phyloP scores from a whole-genome alignment of 2,329 filamentous ascomycete species.

The Kalmusia sp. region DNA sequence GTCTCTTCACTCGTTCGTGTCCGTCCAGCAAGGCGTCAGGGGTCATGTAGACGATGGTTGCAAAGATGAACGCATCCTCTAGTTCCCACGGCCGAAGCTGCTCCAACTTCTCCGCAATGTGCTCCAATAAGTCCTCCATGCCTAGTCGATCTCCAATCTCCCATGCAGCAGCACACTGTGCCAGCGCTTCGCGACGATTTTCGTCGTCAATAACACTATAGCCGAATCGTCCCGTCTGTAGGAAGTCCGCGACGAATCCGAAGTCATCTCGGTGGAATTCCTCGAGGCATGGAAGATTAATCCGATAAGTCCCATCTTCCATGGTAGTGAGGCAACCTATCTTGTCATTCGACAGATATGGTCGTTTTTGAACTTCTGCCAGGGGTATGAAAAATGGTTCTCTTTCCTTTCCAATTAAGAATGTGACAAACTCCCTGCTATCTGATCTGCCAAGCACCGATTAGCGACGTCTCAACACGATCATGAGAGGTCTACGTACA shows the following conservation, averaged over 20 bases:
- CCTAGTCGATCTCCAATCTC: conserved; percentile 22
- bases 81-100: conserved; percentile 15
- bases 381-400: conserved; percentile 19
- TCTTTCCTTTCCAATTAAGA: conserved; percentile 24
- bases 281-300: conserved; percentile 22
- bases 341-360: conserved; percentile 22
- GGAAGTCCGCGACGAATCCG: conserved; percentile 29
- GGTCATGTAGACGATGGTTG: conserved; percentile 21
- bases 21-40: conserved; percentile 1
- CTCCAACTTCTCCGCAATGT: conserved; percentile 30
- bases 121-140: conserved; percentile 36
- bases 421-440: conserved; percentile 28
- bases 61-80: conserved; percentile 22
- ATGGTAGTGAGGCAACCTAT: conserved; percentile 18
- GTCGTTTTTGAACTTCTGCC: conserved; percentile 17
- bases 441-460: conserved; percentile 11
- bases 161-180: conserved; percentile 33
- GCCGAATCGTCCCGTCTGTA: conserved; percentile 30
- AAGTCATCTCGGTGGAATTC: conserved; percentile 31
- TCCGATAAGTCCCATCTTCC: conserved; percentile 22
- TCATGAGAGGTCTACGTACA: conserved; percentile 20
- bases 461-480: not conserved
- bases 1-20: conserved; percentile 19
- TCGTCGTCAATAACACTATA: conserved; percentile 18
- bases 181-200: conserved; percentile 17